Base-by-base conservation (phyloP, 1,139 yeast genomes). In the Pichia sp. region DNA sequence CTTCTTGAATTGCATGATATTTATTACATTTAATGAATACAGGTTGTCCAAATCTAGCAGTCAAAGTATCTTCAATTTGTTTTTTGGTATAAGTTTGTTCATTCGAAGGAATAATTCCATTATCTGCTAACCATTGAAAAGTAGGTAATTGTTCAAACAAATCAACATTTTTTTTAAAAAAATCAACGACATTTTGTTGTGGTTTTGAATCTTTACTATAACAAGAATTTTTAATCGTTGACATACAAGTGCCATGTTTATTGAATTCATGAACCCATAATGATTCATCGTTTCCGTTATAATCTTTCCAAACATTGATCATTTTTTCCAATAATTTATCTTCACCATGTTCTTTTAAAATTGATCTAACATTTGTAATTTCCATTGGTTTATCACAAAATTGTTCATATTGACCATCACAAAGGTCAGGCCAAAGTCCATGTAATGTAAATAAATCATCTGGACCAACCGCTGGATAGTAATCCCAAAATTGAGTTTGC, bases 401-500 rank as follows among this genome's bases (percentile, higher is more conserved):
- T 63, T 81, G 87, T 46, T 76, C 78, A 60, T 71, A 86, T 0
- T 82, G 70, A 1, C 95, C 95, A 55, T 75, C 78, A 61, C 95
- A 86, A 56, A 77, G 76, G 61, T 86, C 94, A 6, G 90, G 87
- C 95, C 95, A 86, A 42, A 85, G 65, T 0, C 95, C 95, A 61
- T 86, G 95, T 31, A 87, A 67, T 0, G 97, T 92, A 65, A 87
- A 92, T 50, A 78, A 69, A 53, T 87, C 82, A 40, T 75, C 70
- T 1, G 87, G 84, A 2, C 96, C 96, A 49, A 82, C 72, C 2
- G 94, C 80, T 0, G 97, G 97, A 49, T 70, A 69, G 59, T 85
- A 87, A 63, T 89, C 96, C 97, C 97, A 92, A 64, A 90, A 89
- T 62, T 92, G 97, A 0, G 97, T 87, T 57, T 82, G 86, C 40